These are phyloP conservation scores for Daldinia bambusicola DNA, from an alignment of 495 filamentous ascomycete genomes.

Conservation along the genomic window DNA sequence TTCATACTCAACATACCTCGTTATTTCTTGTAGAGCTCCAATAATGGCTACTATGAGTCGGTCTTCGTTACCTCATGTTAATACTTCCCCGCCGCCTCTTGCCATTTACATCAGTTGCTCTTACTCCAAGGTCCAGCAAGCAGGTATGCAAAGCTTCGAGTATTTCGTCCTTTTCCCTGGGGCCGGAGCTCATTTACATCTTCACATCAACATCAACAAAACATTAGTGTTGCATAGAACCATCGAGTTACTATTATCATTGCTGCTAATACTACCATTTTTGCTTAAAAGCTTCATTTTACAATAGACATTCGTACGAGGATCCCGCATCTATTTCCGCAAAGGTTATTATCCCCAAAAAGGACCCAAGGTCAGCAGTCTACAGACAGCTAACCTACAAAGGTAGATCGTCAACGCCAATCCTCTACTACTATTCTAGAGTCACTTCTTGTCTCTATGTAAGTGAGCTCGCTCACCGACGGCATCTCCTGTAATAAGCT, in stretches of 20 bases:
- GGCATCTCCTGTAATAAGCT: neutral
- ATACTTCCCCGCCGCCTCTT: constrained; percentile 7
- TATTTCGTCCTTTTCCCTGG: neutral
- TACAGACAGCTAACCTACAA: neutral
- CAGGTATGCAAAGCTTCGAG: neutral
- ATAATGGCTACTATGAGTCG: neutral
- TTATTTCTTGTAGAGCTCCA: neutral
- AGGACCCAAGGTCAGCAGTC: neutral
- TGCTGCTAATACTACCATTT: constrained; percentile 20
- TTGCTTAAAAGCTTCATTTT: constrained; percentile 15
- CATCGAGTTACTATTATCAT: constrained; percentile 15
- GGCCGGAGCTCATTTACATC: constrained; percentile 1
- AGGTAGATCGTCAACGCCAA: neutral
- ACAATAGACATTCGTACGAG: constrained; percentile 25
- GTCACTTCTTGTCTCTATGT: neutral
- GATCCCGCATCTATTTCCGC: constrained; percentile 2
- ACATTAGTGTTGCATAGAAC: constrained; percentile 17
- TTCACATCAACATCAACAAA: constrained; percentile 21
- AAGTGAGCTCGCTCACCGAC: neutral
- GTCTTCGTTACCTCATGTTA: neutral
- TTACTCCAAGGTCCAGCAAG: neutral
- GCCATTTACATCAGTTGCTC: constrained; percentile 2
- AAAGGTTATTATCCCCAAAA: constrained; percentile 7
- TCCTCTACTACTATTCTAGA: neutral
- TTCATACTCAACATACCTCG: constrained; percentile 1